Conservation (phyloP, 768 basidiomycete genomes). For the Lactarius sanguifluus region DNA sequence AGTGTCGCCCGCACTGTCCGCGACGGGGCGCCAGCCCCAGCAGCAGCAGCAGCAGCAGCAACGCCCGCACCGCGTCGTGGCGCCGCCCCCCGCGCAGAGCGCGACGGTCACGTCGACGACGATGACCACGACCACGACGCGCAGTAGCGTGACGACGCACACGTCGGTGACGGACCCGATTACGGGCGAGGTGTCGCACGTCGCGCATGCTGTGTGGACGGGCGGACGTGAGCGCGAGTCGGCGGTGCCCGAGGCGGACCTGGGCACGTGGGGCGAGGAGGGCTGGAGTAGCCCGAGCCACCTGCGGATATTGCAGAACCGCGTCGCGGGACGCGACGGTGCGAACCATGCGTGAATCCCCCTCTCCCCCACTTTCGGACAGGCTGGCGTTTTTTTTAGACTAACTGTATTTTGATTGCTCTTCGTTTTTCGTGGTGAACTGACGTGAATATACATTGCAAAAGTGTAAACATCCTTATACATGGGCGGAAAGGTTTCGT, state of each 20-base stretch:
- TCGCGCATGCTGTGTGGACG: constrained; percentile 30
- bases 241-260: neutral
- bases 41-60: constrained; percentile 20
- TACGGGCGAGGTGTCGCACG: constrained; percentile 36
- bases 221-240: constrained; percentile 23
- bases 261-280: constrained; percentile 19
- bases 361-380: too few species aligned
- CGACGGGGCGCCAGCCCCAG: constrained; percentile 29
- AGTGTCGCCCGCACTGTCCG: constrained; percentile 36
- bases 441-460: neutral
- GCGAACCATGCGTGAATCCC: constrained; percentile 16
- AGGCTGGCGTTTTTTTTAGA: neutral
- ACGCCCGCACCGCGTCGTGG: constrained; percentile 2
- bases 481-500: too few species aligned
- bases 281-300: constrained; percentile 27
- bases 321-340: constrained; percentile 14
- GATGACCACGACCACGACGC: constrained; percentile 31
- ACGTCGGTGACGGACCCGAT: constrained; percentile 36
- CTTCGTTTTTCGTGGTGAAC: neutral
- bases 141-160: constrained; percentile 37
- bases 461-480: neutral
- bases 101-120: constrained; percentile 34
- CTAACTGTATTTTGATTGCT: neutral
- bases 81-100: constrained; percentile 11
- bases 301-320: constrained; percentile 24